phyloP scores from a whole-genome alignment of 345 rosid species.

The Dovyalis caffra region DNA sequence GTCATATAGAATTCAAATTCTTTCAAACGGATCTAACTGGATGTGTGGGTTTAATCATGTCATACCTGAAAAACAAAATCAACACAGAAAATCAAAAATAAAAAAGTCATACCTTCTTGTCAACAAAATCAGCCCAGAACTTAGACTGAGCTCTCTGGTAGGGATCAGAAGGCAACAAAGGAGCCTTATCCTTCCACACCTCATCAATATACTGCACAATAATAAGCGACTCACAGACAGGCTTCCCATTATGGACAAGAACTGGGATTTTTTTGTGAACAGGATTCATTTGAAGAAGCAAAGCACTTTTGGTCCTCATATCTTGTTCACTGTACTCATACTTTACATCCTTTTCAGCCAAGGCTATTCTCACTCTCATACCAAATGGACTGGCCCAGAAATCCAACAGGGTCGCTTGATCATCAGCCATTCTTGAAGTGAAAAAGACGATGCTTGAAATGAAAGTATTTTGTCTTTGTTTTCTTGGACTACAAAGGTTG shows the following conservation, averaged over 20 bases:
- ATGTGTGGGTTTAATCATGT: too few species aligned
- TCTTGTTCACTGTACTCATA: background rate
- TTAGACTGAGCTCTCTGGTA: background rate
- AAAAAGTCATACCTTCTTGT: background rate
- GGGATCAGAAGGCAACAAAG: background rate
- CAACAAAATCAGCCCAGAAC: constrained; percentile 1
- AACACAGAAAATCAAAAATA: too few species aligned
- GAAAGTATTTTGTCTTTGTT: too few species aligned
- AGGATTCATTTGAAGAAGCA: background rate
- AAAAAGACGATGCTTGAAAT: too few species aligned
- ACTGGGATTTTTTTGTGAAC: background rate
- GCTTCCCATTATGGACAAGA: background rate
- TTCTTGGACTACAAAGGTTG: too few species aligned
- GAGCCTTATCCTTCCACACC: background rate
- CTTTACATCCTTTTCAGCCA: background rate
- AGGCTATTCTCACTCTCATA: background rate
- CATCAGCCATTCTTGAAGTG: background rate
- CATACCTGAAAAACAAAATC: too few species aligned
- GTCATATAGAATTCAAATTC: too few species aligned
- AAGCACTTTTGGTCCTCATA: background rate
- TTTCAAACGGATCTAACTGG: too few species aligned
- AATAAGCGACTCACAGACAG: background rate
- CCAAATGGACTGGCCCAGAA: background rate
- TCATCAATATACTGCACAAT: background rate
- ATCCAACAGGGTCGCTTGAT: background rate